Evolutionary conservation across 2,329 filamentous ascomycete genomes (phyloP), one percentile per base, ranked within the genome.

Genomic region (Ascochyta rabiei): DNA sequence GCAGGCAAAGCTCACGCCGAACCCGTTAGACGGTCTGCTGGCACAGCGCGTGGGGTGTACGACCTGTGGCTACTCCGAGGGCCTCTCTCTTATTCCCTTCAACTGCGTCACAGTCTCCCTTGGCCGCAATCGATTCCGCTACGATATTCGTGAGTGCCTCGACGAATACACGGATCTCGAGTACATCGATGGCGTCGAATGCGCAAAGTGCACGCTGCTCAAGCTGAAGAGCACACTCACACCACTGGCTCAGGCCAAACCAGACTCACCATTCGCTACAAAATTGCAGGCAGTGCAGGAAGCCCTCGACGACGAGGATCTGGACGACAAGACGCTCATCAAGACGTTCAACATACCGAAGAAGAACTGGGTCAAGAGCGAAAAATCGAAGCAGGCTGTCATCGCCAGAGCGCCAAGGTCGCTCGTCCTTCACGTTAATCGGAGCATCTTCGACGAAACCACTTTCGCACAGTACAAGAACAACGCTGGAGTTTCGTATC

Each of bases 21-120:
- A 95, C 63, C 95, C 95, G 0, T 79, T 98, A 1, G 92, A 98
- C 72, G 95, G 95, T 0, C 79, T 96, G 18, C 82, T 92, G 8
- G 93, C 93, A 1, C 93, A 98, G 75, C 84, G 92, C 34, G 92
- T 98, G 1, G 90, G 90, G 0, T 99, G 95, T 73, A 88, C 90
- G 50, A 81, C 82, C 40, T 99, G 95, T 71, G 91, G 91, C 7
- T 89, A 90, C 75, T 92, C 91, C 0, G 92, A 96, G 66, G 93
- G 93, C 1, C 81, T 97, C 13, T 92, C 90, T 1, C 85, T 98
- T 77, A 96, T 91, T 18, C 91, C 92, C 0, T 98, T 98, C 80
- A 97, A 95, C 70, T 97, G 92, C 68, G 79, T 98, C 41, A 97
- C 93, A 0, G 84, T 98, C 0, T 91, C 89, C 31, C 84, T 98